Conservation (phyloP, 306 rosid species). For the Cucurbita argyrosperma region DNA sequence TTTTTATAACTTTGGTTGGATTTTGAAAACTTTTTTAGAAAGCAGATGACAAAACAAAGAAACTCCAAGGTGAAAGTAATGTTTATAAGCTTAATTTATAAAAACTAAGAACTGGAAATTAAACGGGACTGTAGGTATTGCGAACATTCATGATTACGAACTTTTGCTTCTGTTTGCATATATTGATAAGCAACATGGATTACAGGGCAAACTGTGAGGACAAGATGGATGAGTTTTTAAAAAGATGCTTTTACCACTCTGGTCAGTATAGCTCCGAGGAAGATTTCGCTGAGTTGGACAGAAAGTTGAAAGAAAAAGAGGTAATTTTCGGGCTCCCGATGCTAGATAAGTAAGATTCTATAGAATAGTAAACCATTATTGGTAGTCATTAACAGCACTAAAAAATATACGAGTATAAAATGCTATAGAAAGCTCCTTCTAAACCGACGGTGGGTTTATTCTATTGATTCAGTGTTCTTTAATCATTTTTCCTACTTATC, state of each 20-base stretch:
- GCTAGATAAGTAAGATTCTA: not conserved
- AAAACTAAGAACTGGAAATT: too few relatives aligned
- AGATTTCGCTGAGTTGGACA: constrained; percentile 44
- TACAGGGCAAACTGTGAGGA: constrained; percentile 76
- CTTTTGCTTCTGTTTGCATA: not conserved
- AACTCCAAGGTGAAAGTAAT: too few relatives aligned
- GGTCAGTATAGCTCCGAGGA: constrained; percentile 74
- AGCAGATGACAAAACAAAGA: not conserved
- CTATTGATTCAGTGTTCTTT: not conserved
- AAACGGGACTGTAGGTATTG: not conserved
- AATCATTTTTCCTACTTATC: not conserved
- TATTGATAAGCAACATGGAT: constrained; percentile 11
- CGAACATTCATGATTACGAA: not conserved
- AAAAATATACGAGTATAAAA: not conserved
- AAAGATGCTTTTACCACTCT: constrained; percentile 85
- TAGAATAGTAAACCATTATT: not conserved
- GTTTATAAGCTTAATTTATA: too few relatives aligned
- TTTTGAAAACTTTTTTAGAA: not conserved
- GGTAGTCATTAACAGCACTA: not conserved
- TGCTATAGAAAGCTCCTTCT: not conserved
- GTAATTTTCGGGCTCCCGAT: constrained; percentile 14
- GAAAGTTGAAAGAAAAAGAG: constrained; percentile 70
- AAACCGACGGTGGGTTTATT: not conserved
- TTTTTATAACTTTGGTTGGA: not conserved
- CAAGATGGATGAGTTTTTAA: constrained; percentile 75